These are phyloP conservation scores for Trichocladium antarcticum DNA, from an alignment of 495 filamentous ascomycete species.

Conservation along the genomic window DNA sequence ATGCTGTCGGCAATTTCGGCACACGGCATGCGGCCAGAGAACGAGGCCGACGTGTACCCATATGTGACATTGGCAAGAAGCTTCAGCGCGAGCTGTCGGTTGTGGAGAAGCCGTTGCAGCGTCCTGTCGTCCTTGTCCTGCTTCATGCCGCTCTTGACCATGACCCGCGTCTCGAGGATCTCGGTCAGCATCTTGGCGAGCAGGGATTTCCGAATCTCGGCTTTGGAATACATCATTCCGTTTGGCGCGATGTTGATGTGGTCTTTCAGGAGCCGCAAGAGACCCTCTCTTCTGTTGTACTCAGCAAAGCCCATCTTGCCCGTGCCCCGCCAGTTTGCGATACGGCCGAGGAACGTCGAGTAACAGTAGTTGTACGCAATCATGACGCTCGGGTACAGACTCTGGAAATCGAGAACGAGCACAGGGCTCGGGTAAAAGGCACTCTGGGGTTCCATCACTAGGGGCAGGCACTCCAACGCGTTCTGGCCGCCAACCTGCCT, in stretches of 20 bases:
- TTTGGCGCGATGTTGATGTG: conserved; percentile 91
- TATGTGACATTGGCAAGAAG: conserved; percentile 97
- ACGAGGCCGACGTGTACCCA: conserved; percentile 91
- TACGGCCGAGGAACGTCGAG: conserved; percentile 85
- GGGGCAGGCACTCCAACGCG: conserved; percentile 83
- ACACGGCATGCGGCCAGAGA: conserved; percentile 94
- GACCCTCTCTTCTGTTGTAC: conserved; percentile 59
- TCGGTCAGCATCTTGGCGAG: conserved; percentile 94
- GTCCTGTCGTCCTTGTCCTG: conserved; percentile 79
- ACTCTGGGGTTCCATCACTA: conserved; percentile 97
- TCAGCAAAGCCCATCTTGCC: conserved; percentile 94
- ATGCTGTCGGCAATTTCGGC: conserved; percentile 97
- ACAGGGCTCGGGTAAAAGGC: conserved; percentile 86
- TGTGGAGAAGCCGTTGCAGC: conserved; percentile 80
- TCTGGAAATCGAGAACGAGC: conserved; percentile 91
- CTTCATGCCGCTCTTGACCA: conserved; percentile 98
- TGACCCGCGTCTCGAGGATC: conserved; percentile 91
- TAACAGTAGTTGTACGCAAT: conserved; percentile 99
- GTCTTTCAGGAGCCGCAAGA: conserved; percentile 71
- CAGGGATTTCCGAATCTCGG: conserved; percentile 74
- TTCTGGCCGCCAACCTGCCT: conserved; percentile 93
- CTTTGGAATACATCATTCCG: conserved; percentile 88
- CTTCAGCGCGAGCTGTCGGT: conserved; percentile 90
- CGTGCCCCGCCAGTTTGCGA: conserved; percentile 71
- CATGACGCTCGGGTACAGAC: conserved; percentile 93